phyloP scores from a whole-genome alignment of 441 rosid genomes.

The Gossypium gossypioides region DNA sequence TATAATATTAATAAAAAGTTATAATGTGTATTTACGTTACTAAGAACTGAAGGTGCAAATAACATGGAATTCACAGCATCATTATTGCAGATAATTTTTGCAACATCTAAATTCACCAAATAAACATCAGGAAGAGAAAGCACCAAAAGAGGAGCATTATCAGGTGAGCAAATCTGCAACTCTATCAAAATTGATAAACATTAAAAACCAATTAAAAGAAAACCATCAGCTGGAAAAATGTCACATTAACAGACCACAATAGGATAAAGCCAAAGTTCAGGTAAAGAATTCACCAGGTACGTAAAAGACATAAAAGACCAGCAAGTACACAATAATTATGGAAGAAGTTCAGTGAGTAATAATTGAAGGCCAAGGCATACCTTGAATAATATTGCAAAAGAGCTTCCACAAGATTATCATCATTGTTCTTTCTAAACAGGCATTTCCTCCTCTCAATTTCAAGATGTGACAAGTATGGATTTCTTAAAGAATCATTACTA shows the following conservation, averaged over 20 bases:
- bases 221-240: not conserved
- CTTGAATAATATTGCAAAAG: slow-evolving; percentile 59
- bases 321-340: not conserved
- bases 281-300: not conserved
- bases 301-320: not conserved
- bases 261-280: not conserved
- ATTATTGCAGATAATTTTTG: not conserved
- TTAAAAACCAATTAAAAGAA: not conserved
- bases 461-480: slow-evolving; percentile 68
- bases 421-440: slow-evolving; percentile 58
- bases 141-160: not conserved
- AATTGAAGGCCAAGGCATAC: slow-evolving; percentile 28
- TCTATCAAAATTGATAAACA: not conserved
- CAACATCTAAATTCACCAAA: not conserved
- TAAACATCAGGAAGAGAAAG: not conserved
- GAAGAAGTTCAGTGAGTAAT: slow-evolving; percentile 4
- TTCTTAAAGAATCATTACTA: slow-evolving; percentile 43
- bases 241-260: not conserved
- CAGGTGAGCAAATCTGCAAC: not conserved
- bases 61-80: not conserved
- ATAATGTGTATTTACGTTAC: not conserved
- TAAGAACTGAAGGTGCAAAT: not conserved
- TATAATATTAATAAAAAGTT: not conserved
- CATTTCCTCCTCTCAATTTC: slow-evolving; percentile 83
- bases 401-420: slow-evolving; percentile 47